Base-by-base conservation (phyloP, 1,284 basidiomycete genomes). In the Apiotrichum akiyoshidainum region DNA sequence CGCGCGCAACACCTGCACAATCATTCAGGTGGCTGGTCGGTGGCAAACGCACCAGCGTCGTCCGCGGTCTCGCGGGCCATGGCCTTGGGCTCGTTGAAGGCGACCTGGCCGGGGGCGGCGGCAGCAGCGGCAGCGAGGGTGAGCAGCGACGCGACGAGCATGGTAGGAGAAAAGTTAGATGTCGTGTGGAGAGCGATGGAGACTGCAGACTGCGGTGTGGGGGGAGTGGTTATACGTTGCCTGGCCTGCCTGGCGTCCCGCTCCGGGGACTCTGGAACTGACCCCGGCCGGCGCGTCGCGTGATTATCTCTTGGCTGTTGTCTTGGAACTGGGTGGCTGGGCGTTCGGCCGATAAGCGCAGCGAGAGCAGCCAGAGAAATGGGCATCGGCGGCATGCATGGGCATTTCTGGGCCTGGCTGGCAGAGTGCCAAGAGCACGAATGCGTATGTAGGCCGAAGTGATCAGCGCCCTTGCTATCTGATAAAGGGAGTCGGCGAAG, bases 31-130 rank as follows among this genome's bases (percentile, higher is more conserved):
- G 13, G 26, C 13, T 11, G 26, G 31, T n/a, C 34, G 22, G 46
- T 45, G 39, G 46, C 35, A 42, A 42, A 54, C 65, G 45, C 48
- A 70, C 68, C 66, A 17, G 67, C 69, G 52, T 70, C 69, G 9
- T 46, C 58, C n/a, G 59, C 52, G 2, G 68, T 70, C 33, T 70
- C 69, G 31, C 66, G 64, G 35, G 35, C 48, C 35, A 46, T 63
- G 59, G 37, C 35, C 39, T 49, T 21, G 31, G 41, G n/a, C 34
- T 35, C 6, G 12, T 37, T 41, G 22, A 16, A 34, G 42, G 54
- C 31, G 9, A 46, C 21, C 46, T 59, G 58, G 33, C 33, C 46
- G 11, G 55, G 59, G 5, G 33, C 19, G 11, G 59, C 55, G n/a
- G 54, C 16, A 1, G 46, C 55, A 3, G 31, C 37, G 4, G 37